Evolutionary conservation across 164 flowering plant genomes (phyloP), one percentile per base, ranked within the genome.

Genomic region (Macadamia integrifolia): DNA sequence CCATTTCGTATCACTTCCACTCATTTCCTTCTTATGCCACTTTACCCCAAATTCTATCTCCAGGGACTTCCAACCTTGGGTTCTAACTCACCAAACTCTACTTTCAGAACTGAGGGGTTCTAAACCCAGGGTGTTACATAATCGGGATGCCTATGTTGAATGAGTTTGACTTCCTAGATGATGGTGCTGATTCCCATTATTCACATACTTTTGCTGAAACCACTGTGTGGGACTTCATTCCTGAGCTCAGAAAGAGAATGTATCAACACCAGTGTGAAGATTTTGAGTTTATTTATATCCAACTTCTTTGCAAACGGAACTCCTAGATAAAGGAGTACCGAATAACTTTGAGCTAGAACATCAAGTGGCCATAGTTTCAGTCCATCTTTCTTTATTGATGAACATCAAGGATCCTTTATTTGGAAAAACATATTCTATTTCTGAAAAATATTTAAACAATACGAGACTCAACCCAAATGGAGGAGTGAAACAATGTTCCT

Each of bases 231-330:
- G 89, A 86, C 17, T 52, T 77, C 1, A 67, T 88, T 42, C 91
- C 91, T 43, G 74, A 74, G 6, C 15, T 79, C 0, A 76, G 63
- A 32, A 46, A 66, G 14, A 75, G 44, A 0, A 57, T 92, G 86
- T 82, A 77, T 67, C 78, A 72, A 0, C 96, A 92, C 66, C 98
- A 92, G 67, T 76, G 66, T 40, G 94, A 88, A 69, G 98, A 90
- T 0, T 86, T 92, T 68, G 88, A 90, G 64, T 92, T 92, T 62
- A 80, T 35, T 71, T 92, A 55, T 49, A 74, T 28, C 93, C 93
- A 6, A 30, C 71, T 0, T 35, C 60, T 42, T 40, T 75, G 61
- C 98, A 91, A 71, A 79, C 73, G 72, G 46, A 49, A 1, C 65
- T 90, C 31, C 75, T 88, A n/a, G 70, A 80, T n/a, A 29, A 66